These are phyloP conservation scores for Podospora pseudoanserina DNA, from an alignment of 495 filamentous ascomycete genomes.

Conservation along the genomic window DNA sequence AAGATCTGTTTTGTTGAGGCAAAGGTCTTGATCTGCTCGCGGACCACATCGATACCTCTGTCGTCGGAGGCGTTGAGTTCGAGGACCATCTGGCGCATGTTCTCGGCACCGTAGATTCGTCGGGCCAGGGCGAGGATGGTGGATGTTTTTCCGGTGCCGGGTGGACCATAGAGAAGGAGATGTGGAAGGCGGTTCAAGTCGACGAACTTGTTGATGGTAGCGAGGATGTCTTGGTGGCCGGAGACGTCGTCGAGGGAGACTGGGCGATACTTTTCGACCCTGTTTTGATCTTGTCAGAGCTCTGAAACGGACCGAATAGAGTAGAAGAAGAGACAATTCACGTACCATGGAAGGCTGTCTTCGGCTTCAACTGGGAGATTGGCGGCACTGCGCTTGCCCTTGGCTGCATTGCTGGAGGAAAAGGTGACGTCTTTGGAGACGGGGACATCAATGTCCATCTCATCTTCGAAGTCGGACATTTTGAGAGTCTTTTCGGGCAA, in stretches of 20 bases:
- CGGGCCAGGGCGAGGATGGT: slow-evolving; percentile 89
- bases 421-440: slow-evolving; percentile 57
- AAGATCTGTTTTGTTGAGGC: slow-evolving; percentile 69
- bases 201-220: slow-evolving; percentile 95
- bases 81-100: slow-evolving; percentile 96
- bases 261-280: slow-evolving; percentile 99
- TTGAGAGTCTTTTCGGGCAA: slow-evolving; percentile 4
- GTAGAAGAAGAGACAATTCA: slow-evolving; percentile 10
- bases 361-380: slow-evolving; percentile 92
- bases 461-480: slow-evolving; percentile 92
- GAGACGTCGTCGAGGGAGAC: slow-evolving; percentile 85
- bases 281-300: slow-evolving; percentile 32
- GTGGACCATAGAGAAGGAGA: slow-evolving; percentile 95
- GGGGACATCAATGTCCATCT: slow-evolving; percentile 78
- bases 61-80: slow-evolving; percentile 97
- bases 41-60: slow-evolving; percentile 94
- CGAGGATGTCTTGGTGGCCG: slow-evolving; percentile 95
- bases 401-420: slow-evolving; percentile 61
- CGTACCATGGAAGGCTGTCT: slow-evolving; percentile 89
- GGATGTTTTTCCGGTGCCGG: slow-evolving; percentile 95
- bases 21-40: slow-evolving; percentile 99
- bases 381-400: slow-evolving; percentile 85
- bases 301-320: not conserved
- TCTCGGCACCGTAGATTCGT: slow-evolving; percentile 85
- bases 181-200: slow-evolving; percentile 90